Evolutionary conservation across 305 asterid genomes (phyloP).

Genomic region (Striga hermonthica): DNA sequence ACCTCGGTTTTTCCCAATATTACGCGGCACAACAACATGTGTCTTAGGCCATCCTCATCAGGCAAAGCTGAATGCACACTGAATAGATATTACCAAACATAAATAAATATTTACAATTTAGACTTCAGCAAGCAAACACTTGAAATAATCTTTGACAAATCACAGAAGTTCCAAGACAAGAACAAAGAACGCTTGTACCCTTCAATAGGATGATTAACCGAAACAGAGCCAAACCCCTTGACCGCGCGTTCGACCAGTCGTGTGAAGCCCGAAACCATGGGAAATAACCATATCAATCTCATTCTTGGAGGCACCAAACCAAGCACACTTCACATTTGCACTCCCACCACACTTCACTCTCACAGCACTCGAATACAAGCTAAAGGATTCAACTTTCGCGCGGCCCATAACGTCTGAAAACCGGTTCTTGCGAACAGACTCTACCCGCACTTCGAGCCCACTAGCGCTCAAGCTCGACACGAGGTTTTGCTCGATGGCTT

Average conservation of each 20-base stretch:
- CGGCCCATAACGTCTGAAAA: conserved; percentile 33
- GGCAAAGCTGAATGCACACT: conserved; percentile 30
- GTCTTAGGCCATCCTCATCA: conserved; percentile 39
- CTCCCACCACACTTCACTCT: conserved; percentile 44
- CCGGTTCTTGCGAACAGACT: conserved; percentile 37
- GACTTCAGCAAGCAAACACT: no score
- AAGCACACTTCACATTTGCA: conserved; percentile 59
- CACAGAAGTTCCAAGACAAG: not conserved
- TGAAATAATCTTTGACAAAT: no score
- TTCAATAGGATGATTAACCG: conserved; percentile 34
- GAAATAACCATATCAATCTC: conserved; percentile 39
- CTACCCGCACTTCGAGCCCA: conserved; percentile 38
- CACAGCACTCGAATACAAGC: conserved; percentile 38
- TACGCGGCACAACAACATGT: conserved; percentile 42
- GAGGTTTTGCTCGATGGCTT: conserved; percentile 39
- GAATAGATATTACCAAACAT: not conserved
- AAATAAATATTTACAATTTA: not conserved
- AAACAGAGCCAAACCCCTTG: conserved; percentile 46
- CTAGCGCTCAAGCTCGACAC: conserved; percentile 35
- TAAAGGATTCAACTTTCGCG: conserved; percentile 49
- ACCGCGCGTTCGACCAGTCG: conserved; percentile 30
- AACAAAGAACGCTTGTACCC: conserved; percentile 32
- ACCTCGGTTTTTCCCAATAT: conserved; percentile 39
- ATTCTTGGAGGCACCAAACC: conserved; percentile 57
- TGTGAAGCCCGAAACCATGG: conserved; percentile 41